Conservation (phyloP, 1,284 basidiomycete species). For the Grifola frondosa region DNA sequence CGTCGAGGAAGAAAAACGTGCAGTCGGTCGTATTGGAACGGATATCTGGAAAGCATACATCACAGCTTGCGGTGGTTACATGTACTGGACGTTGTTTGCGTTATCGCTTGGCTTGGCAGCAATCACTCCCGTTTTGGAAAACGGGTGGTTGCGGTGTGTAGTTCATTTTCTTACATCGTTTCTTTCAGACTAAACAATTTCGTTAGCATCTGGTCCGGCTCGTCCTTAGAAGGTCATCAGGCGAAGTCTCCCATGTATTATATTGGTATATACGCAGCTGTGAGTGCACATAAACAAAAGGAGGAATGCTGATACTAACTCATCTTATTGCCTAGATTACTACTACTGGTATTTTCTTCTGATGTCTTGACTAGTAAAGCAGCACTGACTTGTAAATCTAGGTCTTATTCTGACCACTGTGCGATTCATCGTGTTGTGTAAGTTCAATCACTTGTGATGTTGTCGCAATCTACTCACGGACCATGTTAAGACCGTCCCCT, state of each 20-base stretch:
- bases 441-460: no score
- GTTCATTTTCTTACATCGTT: constrained; percentile 3
- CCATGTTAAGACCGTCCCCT: no score
- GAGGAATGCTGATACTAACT: no score
- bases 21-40: constrained; percentile 76
- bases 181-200: no score
- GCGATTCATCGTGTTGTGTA: constrained; percentile 51
- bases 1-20: constrained; percentile 88
- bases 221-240: constrained; percentile 36
- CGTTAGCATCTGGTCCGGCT: constrained; percentile 64
- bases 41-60: constrained; percentile 85
- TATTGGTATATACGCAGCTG: constrained; percentile 72
- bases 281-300: no score
- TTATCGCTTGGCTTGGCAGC: constrained; percentile 62
- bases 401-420: constrained; percentile 8
- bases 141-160: constrained; percentile 75
- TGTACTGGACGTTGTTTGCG: constrained; percentile 76
- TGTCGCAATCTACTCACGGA: no score
- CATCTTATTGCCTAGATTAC: constrained; percentile 36
- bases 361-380: no score
- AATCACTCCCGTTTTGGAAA: constrained; percentile 76
- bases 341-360: constrained; percentile 33
- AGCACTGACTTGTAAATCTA: no score
- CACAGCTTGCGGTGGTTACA: constrained; percentile 59
- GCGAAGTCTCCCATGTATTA: constrained; percentile 67